Percentiles rank a stretch among this genome's conserved stretches.
Evolutionary conservation across 2,329 filamentous ascomycete species (phyloP).

Genomic region (Colletotrichum musicola): DNA sequence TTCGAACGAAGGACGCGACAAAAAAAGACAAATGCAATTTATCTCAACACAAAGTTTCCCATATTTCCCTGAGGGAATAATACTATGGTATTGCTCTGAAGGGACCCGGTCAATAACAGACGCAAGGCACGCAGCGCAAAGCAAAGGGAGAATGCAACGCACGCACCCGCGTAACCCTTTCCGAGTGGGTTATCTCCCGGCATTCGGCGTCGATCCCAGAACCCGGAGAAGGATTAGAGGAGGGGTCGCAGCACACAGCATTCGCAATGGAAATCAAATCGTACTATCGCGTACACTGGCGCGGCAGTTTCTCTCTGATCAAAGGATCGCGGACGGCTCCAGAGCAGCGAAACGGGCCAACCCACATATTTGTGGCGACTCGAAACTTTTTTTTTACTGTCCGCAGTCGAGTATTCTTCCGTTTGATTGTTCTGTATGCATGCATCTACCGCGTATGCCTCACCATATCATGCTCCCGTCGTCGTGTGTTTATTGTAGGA

Average conservation of each 20-base stretch:
- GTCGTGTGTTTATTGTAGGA: too few relatives aligned
- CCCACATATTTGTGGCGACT: neutral
- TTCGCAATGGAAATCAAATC: too few relatives aligned
- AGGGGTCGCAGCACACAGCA: too few relatives aligned
- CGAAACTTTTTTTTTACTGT: neutral
- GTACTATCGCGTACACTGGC: neutral
- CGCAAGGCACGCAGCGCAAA: too few relatives aligned
- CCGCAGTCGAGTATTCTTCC: too few relatives aligned
- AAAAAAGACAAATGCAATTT: neutral
- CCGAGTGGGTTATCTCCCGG: neutral
- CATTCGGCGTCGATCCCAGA: neutral
- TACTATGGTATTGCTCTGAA: constrained; percentile 6
- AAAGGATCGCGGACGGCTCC: constrained; percentile 4
- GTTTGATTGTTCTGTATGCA: neutral
- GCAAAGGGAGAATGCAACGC: too few relatives aligned
- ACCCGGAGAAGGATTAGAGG: too few relatives aligned
- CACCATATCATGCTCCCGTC: neutral
- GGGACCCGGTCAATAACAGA: neutral
- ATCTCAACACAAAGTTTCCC: constrained; percentile 13
- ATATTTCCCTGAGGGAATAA: neutral
- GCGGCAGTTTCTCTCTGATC: neutral
- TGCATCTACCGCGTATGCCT: neutral
- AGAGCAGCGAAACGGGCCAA: constrained; percentile 12
- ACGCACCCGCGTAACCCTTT: neutral
- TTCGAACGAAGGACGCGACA: too few relatives aligned